phyloP scores from a whole-genome alignment of 2,329 filamentous ascomycete genomes.

The Calonectria pseudoreteaudii region DNA sequence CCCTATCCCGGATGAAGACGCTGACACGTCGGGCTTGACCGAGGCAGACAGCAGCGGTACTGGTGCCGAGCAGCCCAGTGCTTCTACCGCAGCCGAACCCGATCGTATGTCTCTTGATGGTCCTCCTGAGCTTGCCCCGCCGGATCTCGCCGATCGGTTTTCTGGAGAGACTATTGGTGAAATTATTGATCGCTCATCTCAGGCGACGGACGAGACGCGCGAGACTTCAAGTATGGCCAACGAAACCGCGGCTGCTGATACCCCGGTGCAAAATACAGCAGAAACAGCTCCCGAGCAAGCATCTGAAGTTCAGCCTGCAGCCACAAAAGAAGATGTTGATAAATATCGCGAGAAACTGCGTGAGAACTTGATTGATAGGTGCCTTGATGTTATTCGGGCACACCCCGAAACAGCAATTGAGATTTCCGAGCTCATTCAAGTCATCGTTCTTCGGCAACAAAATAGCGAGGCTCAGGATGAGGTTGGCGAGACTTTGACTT shows the following conservation, averaged over 20 bases:
- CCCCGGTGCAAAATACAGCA: slow-evolving; percentile 17
- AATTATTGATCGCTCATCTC: slow-evolving; percentile 41
- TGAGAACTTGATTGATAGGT: slow-evolving; percentile 85
- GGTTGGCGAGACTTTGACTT: slow-evolving; percentile 84
- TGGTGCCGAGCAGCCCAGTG: slow-evolving; percentile 40
- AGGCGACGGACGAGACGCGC: slow-evolving; percentile 32
- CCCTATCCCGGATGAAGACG: slow-evolving; percentile 74
- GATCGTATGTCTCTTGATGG: slow-evolving; percentile 54
- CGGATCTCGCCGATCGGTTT: slow-evolving; percentile 39
- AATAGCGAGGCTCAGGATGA: slow-evolving; percentile 72
- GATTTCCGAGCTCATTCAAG: slow-evolving; percentile 85
- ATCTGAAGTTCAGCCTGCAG: slow-evolving; percentile 30
- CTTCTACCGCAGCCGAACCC: slow-evolving; percentile 43
- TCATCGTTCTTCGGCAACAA: slow-evolving; percentile 72
- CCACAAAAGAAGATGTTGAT: slow-evolving; percentile 81
- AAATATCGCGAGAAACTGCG: slow-evolving; percentile 79
- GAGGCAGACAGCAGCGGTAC: slow-evolving; percentile 34
- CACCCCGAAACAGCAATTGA: slow-evolving; percentile 93
- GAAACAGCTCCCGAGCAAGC: slow-evolving; percentile 32
- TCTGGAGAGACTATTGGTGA: slow-evolving; percentile 45
- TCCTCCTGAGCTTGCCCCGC: slow-evolving; percentile 42
- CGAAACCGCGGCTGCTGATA: slow-evolving; percentile 29
- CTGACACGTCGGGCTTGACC: slow-evolving; percentile 50
- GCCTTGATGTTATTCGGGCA: slow-evolving; percentile 87
- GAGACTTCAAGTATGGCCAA: slow-evolving; percentile 37